Conservation (phyloP, 768 basidiomycete species). For the Lentinula aciculospora region DNA sequence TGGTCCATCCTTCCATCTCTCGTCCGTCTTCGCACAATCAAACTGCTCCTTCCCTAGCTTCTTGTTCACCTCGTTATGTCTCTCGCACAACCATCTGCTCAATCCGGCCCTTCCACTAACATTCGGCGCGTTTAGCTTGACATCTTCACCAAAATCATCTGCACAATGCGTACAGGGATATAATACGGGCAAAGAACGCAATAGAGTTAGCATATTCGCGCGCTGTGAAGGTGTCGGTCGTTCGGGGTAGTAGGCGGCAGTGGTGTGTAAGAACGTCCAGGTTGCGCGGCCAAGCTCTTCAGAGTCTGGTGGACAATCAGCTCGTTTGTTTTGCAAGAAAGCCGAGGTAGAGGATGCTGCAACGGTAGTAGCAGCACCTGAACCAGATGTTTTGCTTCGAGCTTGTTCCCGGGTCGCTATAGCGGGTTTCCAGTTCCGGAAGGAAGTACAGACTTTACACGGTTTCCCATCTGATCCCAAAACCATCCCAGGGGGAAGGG, state of each 20-base stretch:
- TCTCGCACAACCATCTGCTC: constrained; percentile 83
- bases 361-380: constrained; percentile 22
- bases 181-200: constrained; percentile 71
- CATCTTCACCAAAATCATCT: constrained; percentile 68
- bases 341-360: constrained; percentile 12
- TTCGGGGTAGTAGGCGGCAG: constrained; percentile 95
- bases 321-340: constrained; percentile 31
- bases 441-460: constrained; percentile 87
- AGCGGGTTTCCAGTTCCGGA: constrained; percentile 60
- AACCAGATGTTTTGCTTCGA: constrained; percentile 20
- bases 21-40: constrained; percentile 76
- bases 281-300: constrained; percentile 88
- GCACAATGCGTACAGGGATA: constrained; percentile 92
- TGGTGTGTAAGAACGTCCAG: constrained; percentile 95
- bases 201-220: constrained; percentile 75
- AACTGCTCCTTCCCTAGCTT: constrained; percentile 80
- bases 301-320: constrained; percentile 85
- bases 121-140: constrained; percentile 66
- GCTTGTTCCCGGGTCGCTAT: constrained; percentile 20
- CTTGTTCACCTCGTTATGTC: constrained; percentile 91
- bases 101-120: constrained; percentile 65
- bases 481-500: constrained; percentile 78
- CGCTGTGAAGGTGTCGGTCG: constrained; percentile 69
- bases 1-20: constrained; percentile 92
- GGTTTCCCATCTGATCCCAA: constrained; percentile 93